phyloP scores from a whole-genome alignment of 495 filamentous ascomycete genomes.

The Trichoderma orchidacearum region DNA sequence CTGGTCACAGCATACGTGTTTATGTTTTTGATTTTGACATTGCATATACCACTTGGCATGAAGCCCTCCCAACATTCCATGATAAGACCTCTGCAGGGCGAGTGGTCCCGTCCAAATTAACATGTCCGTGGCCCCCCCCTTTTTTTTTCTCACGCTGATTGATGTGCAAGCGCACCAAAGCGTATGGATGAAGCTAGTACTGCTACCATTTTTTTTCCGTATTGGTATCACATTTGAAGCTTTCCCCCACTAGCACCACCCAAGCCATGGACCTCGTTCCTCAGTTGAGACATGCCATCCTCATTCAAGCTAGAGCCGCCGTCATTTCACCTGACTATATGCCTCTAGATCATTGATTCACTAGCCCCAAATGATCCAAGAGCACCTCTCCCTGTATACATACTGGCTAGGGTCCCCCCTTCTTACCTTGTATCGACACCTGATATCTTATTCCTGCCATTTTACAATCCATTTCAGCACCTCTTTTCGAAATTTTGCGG shows the following conservation, averaged over 20 bases:
- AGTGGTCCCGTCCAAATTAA: neutral
- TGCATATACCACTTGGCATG: neutral
- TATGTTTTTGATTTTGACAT: no score
- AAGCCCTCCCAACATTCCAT: neutral
- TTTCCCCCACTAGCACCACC: neutral
- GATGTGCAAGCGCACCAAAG: neutral
- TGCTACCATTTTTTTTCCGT: neutral
- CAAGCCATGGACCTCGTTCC: neutral
- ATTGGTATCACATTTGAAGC: neutral
- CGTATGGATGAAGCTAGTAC: neutral
- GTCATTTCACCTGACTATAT: neutral
- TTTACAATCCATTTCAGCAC: no score
- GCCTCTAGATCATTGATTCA: neutral
- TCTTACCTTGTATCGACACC: conserved; percentile 2
- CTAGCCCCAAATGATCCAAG: neutral
- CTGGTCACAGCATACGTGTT: no score
- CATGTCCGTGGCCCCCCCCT: neutral
- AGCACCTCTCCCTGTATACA: conserved; percentile 1
- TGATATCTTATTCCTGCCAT: neutral
- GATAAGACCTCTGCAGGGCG: neutral
- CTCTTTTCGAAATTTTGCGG: neutral
- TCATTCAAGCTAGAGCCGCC: neutral
- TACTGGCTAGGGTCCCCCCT: conserved; percentile 7
- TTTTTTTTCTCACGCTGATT: neutral
- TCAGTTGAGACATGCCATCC: neutral